phyloP scores from a whole-genome alignment of 2,329 filamentous ascomycete genomes.

The Aspergillus intermedius region DNA sequence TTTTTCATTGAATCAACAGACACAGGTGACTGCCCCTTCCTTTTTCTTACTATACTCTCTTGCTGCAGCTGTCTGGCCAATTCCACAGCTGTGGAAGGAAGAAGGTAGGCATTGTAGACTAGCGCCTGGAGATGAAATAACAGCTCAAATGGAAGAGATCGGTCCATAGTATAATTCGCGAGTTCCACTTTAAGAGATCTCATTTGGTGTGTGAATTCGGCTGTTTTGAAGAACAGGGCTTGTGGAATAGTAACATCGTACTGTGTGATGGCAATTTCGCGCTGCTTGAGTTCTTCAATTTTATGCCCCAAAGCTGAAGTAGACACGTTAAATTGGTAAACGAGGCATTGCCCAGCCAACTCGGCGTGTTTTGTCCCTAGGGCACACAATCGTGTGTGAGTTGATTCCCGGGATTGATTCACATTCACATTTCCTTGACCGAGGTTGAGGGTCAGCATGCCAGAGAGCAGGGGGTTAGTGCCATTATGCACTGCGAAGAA shows the following conservation, averaged over 20 bases:
- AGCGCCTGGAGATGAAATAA: constrained; percentile 59
- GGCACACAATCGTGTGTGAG: constrained; percentile 3
- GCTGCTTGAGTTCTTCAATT: constrained; percentile 19
- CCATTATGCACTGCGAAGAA: constrained; percentile 36
- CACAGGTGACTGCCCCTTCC: constrained; percentile 30
- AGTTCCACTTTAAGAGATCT: constrained; percentile 25
- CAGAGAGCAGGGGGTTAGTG: not conserved
- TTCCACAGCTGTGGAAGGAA: constrained; percentile 46
- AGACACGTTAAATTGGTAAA: constrained; percentile 40
- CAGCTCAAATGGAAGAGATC: constrained; percentile 45
- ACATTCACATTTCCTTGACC: not conserved
- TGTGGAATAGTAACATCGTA: constrained; percentile 1
- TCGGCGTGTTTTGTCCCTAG: constrained; percentile 3
- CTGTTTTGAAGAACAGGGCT: not conserved
- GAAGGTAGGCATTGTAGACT: constrained; percentile 56
- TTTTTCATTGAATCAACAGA: constrained; percentile 50
- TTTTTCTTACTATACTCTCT: constrained; percentile 20
- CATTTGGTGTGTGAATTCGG: constrained; percentile 1
- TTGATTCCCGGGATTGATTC: not conserved
- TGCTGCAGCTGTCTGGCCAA: constrained; percentile 42
- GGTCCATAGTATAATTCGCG: constrained; percentile 24
- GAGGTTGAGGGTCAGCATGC: not conserved
- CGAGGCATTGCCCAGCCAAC: constrained; percentile 27
- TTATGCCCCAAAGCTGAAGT: constrained; percentile 17
- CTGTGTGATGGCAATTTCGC: constrained; percentile 17